Evolutionary conservation across 1,139 yeast species (phyloP), one percentile per base, ranked within the genome.

Genomic region (Candida gigantensis): DNA sequence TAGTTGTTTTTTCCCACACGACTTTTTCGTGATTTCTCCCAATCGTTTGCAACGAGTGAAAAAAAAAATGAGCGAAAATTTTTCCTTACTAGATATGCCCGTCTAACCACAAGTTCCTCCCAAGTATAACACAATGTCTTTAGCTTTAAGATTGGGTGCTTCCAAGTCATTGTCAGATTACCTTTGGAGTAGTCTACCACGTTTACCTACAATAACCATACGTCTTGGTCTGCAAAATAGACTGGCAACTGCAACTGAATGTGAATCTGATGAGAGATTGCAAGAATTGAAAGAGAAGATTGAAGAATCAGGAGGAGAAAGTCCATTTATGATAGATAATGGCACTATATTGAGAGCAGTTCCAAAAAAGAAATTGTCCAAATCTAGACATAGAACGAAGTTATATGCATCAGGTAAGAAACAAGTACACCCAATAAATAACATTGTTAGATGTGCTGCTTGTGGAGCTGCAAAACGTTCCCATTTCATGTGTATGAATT

Each of bases 381-480:
- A 87, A 57, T 79, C 80, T 65, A 85, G 88, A 62, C 84, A 87
- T 56, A 81, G 97, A 62, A 83, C 78, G 55, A 81, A 84, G 64
- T 75, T 86, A 49, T 82, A 85, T 51, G 85, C 87, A 11, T 90
- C 96, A 3, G 95, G 89, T 9, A 73, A 78, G 45, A 90, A 88
- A 58, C 94, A 89, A 53, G 70, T 85, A 47, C 79, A 87, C 58
- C 81, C 82, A 37, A 71, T 86, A 47, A 77, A 81, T 41, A 84
- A 86, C 57, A 67, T 92, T 51, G 87, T 84, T 46, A 77, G 95
- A 57, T 92, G 98, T 60, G 96, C 97, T 4, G 84, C 96, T 1
- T 92, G 98, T 65, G 98, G 98, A 29, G 85, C 86, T 46, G 84
- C 80, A 50, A 90, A 90, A 64, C 74, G 97, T 55, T 81, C 94